Evolutionary conservation across 2,329 filamentous ascomycete species (phyloP), one percentile per base, ranked within the genome.

Genomic region (Nemania sp.): DNA sequence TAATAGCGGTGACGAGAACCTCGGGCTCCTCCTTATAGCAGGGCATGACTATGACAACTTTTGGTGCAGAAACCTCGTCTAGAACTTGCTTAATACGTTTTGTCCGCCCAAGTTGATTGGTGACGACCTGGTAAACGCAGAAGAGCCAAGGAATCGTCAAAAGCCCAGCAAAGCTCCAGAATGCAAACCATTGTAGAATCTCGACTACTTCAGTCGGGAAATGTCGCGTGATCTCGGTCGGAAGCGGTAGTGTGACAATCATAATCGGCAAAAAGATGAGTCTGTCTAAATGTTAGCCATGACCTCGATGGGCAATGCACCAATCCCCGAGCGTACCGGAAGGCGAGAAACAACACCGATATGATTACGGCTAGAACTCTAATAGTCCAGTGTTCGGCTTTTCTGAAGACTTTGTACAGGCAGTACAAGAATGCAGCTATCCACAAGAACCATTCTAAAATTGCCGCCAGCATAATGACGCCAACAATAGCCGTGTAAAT

Each of bases 11-110:
- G 63, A 98, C 85, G 54, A 98, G 86, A 13, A 97, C 87, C 0
- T 93, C 91, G 0, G 93, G 93, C 32, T 94, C 90, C 77, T 98
- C 96, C 77, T 96, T 93, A 83, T 97, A 98, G 77, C 94, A 97
- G 4, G 95, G 96, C 94, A 98, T 98, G 66, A 98, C 91, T 68
- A 98, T 92, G 70, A 98, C 93, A 18, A 97, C 92, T 80, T 98
- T 98, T 1, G 95, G 96, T 0, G 96, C 94, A 0, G 91, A 94
- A 2, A 88, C 83, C 77, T 97, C 93, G 78, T 97, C 93, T 58
- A 98, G 86, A 0, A 93, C 89, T 71, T 93, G 88, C 78, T 97
- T 94, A 77, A 97, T 93, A 60, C 91, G 88, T 78, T 93, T 93
- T 49, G 87, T 90, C 71, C 93, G 89, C 24, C 95, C 94, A 27